Evolutionary conservation across 2,329 filamentous ascomycete species (phyloP).

Genomic region (Cladosporium austrohemisphaericum): DNA sequence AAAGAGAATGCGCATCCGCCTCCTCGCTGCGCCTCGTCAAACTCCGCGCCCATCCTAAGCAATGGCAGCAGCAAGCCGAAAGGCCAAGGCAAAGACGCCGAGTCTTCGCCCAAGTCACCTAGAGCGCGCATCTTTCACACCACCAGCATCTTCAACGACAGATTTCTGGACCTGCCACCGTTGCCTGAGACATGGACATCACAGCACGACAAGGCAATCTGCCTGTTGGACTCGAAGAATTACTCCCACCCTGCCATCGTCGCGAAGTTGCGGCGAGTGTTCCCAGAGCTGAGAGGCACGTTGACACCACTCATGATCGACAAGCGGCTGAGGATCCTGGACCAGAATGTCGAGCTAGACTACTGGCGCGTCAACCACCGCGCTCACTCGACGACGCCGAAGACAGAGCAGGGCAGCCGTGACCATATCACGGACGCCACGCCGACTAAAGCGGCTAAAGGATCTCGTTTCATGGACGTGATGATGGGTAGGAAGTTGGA

Average conservation of each 20-base stretch:
- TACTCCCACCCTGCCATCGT: slow-evolving; percentile 30
- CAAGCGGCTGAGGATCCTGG: slow-evolving; percentile 33
- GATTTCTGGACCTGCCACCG: slow-evolving; percentile 26
- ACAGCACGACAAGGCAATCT: slow-evolving; percentile 34
- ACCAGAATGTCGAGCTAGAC: slow-evolving; percentile 32
- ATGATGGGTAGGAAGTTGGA: neutral
- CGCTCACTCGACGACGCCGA: neutral
- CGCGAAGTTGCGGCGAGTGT: slow-evolving; percentile 28
- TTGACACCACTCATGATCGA: slow-evolving; percentile 34
- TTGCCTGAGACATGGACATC: slow-evolving; percentile 30
- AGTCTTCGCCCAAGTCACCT: neutral
- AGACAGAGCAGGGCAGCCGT: neutral
- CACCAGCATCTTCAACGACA: slow-evolving; percentile 21
- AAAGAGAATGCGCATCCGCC: slow-evolving; percentile 11
- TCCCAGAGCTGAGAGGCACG: slow-evolving; percentile 27
- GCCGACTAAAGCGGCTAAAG: slow-evolving; percentile 4
- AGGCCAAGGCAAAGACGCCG: neutral
- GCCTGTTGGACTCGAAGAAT: slow-evolving; percentile 31
- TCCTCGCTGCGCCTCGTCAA: slow-evolving; percentile 1
- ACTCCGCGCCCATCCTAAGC: slow-evolving; percentile 5
- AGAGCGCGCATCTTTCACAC: slow-evolving; percentile 15
- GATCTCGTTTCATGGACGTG: neutral
- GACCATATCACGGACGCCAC: neutral
- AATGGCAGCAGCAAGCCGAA: neutral
- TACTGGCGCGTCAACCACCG: slow-evolving; percentile 25